Percentiles rank a stretch among this genome's conserved stretches.
These are phyloP conservation scores for Torulaspora maleeae DNA, from an alignment of 805 yeast genomes.

Conservation along the genomic window DNA sequence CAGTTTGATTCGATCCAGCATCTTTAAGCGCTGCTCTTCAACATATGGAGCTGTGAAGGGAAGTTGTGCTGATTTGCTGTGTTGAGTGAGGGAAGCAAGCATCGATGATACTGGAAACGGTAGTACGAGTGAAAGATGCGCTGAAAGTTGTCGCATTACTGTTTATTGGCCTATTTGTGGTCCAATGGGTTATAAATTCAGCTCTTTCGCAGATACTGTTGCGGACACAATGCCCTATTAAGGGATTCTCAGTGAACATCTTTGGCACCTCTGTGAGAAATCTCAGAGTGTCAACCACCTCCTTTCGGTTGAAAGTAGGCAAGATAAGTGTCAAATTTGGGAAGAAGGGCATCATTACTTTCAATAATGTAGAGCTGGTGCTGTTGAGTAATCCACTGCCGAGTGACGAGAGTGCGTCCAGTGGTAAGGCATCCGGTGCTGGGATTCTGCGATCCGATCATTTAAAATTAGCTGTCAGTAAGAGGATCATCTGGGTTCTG, in stretches of 20 bases:
- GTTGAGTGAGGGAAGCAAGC: not conserved
- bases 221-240: conserved; percentile 6
- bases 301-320: conserved; percentile 15
- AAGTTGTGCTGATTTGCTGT: not conserved
- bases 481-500: conserved; percentile 9
- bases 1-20: not conserved
- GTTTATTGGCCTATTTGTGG: not conserved
- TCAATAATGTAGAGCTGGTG: conserved; percentile 18
- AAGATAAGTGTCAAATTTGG: conserved; percentile 19
- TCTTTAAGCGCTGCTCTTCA: not conserved
- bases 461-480: conserved; percentile 12
- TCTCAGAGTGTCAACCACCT: conserved; percentile 11
- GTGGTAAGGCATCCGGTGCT: not conserved
- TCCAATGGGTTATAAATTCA: conserved; percentile 6
- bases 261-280: conserved; percentile 20
- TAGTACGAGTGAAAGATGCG: conserved; percentile 1
- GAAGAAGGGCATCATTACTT: conserved; percentile 19
- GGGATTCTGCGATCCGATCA: conserved; percentile 1
- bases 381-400: conserved; percentile 2
- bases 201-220: conserved; percentile 3
- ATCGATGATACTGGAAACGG: not conserved
- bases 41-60: not conserved
- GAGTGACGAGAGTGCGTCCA: not conserved
- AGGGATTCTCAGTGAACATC: conserved; percentile 17
- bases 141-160: conserved; percentile 3